Conservation (phyloP, 2,329 filamentous ascomycete genomes). For the Fusarium solani-melongenae region DNA sequence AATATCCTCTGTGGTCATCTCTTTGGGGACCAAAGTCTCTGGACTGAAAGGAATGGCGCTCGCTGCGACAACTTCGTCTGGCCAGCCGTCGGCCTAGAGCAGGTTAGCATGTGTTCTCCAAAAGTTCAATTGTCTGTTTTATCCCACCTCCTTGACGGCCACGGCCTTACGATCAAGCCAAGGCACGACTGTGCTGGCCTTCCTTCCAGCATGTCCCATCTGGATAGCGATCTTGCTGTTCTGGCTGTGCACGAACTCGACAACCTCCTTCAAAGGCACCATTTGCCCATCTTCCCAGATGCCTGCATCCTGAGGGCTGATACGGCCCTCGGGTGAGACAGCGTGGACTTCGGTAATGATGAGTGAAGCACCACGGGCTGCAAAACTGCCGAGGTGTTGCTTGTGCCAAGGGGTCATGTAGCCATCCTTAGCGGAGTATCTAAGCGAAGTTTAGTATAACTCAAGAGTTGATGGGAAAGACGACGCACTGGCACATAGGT, state of each 20-base stretch:
- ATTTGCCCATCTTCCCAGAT: constrained; percentile 80
- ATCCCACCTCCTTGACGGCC: constrained; percentile 36
- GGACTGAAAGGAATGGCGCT: constrained; percentile 36
- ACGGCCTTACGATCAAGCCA: constrained; percentile 41
- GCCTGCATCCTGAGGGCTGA: constrained; percentile 75
- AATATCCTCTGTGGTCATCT: constrained; percentile 39
- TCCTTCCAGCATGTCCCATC: constrained; percentile 75
- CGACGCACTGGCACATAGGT: constrained; percentile 59
- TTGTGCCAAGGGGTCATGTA: constrained; percentile 57
- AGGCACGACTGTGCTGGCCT: constrained; percentile 54
- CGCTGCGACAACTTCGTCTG: constrained; percentile 38
- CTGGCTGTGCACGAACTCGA: constrained; percentile 72
- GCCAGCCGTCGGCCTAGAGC: constrained; percentile 38
- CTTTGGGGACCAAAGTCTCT: constrained; percentile 33
- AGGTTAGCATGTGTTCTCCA: not conserved
- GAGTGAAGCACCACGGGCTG: constrained; percentile 63
- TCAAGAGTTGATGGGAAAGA: not conserved
- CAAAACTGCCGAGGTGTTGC: constrained; percentile 53
- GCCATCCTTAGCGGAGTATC: constrained; percentile 52
- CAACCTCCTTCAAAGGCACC: constrained; percentile 65
- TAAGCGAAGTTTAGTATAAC: not conserved
- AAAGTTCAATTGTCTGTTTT: no score
- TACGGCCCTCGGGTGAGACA: constrained; percentile 74
- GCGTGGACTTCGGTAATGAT: constrained; percentile 75
- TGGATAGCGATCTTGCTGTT: constrained; percentile 74